phyloP scores from a whole-genome alignment of 1,139 yeast genomes.

The Geotrichum europaeum region DNA sequence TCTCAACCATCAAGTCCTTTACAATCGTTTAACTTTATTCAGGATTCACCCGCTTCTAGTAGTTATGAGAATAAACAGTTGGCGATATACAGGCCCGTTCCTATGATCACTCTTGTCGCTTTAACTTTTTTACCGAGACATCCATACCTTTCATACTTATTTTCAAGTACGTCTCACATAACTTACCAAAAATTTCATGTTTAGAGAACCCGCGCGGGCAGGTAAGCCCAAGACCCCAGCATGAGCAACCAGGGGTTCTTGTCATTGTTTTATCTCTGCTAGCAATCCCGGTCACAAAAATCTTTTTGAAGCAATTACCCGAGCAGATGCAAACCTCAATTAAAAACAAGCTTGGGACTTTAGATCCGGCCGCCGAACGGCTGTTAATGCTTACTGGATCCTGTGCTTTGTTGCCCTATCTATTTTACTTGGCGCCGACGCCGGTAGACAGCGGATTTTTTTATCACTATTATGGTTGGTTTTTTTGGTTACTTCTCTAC shows the following conservation, averaged over 20 bases:
- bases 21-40: not conserved
- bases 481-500: not conserved
- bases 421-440: not conserved
- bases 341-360: not conserved
- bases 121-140: no score
- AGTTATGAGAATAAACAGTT: no score
- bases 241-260: not conserved
- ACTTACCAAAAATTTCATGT: not conserved
- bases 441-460: not conserved
- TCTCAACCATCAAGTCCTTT: not conserved
- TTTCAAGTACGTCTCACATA: no score
- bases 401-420: not conserved
- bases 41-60: no score
- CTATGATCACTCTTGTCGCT: no score
- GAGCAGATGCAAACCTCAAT: not conserved
- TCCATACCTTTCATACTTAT: no score
- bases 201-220: not conserved
- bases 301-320: not conserved
- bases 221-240: not conserved
- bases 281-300: not conserved
- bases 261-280: not conserved
- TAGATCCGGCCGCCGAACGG: not conserved
- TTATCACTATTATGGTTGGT: not conserved
- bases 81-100: no score
- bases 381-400: not conserved